Percentiles rank a stretch among this genome's conserved stretches.
These are phyloP conservation scores for Diaporthe aspalathi DNA, from an alignment of 2,329 filamentous ascomycete species.

Conservation along the genomic window DNA sequence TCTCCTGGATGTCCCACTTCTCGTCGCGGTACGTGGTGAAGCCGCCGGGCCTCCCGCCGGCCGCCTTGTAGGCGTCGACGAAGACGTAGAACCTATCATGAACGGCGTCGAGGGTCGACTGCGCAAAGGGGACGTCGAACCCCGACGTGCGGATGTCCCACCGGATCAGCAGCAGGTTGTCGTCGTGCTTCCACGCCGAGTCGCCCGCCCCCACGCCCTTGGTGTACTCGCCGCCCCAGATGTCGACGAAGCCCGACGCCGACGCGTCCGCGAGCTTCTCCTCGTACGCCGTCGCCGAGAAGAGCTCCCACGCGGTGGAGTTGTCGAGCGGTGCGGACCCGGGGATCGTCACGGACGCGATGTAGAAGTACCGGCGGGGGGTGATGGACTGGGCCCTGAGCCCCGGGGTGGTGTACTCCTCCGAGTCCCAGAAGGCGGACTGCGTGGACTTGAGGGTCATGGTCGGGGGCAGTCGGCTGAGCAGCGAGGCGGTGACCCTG, in stretches of 20 bases:
- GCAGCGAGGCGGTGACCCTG: not conserved
- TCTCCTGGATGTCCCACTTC: slow-evolving; percentile 29
- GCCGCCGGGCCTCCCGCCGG: not conserved
- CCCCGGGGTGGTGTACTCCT: slow-evolving; percentile 14
- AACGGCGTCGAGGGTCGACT: slow-evolving; percentile 18
- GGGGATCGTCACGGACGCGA: slow-evolving; percentile 27
- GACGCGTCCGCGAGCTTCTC: slow-evolving; percentile 15
- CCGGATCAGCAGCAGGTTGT: slow-evolving; percentile 32
- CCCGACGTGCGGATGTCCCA: slow-evolving; percentile 26
- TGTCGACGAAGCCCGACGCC: slow-evolving; percentile 26
- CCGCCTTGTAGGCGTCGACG: slow-evolving; percentile 23
- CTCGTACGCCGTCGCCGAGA: slow-evolving; percentile 28
- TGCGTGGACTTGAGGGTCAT: slow-evolving; percentile 13
- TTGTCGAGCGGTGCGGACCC: slow-evolving; percentile 26
- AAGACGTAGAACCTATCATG: slow-evolving; percentile 22
- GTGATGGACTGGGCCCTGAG: slow-evolving; percentile 14
- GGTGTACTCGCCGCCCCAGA: slow-evolving; percentile 30
- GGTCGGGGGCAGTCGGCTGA: not conserved
- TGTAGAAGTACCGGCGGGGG: slow-evolving; percentile 31
- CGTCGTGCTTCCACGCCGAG: slow-evolving; percentile 35
- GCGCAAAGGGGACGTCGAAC: slow-evolving; percentile 20
- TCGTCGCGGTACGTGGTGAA: slow-evolving; percentile 34
- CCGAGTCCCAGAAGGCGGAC: slow-evolving; percentile 27
- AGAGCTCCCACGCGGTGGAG: slow-evolving; percentile 30
- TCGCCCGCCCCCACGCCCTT: slow-evolving; percentile 5